Conservation (phyloP, 371 early-diverging fungal genomes). For the Mucor circinelloides region DNA sequence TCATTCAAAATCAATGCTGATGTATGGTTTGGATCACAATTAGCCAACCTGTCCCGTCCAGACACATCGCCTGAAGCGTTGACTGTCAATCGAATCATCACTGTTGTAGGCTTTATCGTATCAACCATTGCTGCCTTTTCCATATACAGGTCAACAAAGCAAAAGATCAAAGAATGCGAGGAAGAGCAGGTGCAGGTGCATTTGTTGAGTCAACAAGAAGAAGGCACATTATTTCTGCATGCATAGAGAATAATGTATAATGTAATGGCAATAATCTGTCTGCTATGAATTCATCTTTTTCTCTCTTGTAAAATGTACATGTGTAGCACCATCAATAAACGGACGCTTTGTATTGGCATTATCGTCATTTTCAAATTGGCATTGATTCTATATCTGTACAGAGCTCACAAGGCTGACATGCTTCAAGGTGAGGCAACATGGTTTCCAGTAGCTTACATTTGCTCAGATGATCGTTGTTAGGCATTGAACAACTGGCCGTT, state of each 20-base stretch:
- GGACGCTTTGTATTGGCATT: not conserved
- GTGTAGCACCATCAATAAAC: not conserved
- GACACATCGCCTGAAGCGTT: constrained; percentile 30
- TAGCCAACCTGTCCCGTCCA: constrained; percentile 38
- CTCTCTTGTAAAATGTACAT: not conserved
- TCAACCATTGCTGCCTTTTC: not conserved
- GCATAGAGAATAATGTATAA: not conserved
- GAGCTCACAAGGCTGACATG: not conserved
- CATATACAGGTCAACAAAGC: constrained; percentile 8
- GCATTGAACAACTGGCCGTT: constrained; percentile 25
- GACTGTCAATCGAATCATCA: not conserved
- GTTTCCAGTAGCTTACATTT: no score
- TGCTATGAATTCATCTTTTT: not conserved
- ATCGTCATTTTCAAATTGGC: not conserved
- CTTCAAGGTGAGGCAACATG: not conserved
- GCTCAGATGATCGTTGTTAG: constrained; percentile 1
- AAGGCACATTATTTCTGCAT: not conserved
- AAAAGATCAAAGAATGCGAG: constrained; percentile 1
- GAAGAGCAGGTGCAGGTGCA: not conserved
- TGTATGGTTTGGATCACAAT: constrained; percentile 48
- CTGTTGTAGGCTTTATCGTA: constrained; percentile 6
- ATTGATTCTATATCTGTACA: not conserved
- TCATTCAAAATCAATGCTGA: constrained; percentile 33
- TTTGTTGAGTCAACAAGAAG: not conserved
- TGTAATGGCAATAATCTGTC: not conserved